phyloP scores from a whole-genome alignment of 371 early-diverging fungal species.

The Syncephalis fuscata region DNA sequence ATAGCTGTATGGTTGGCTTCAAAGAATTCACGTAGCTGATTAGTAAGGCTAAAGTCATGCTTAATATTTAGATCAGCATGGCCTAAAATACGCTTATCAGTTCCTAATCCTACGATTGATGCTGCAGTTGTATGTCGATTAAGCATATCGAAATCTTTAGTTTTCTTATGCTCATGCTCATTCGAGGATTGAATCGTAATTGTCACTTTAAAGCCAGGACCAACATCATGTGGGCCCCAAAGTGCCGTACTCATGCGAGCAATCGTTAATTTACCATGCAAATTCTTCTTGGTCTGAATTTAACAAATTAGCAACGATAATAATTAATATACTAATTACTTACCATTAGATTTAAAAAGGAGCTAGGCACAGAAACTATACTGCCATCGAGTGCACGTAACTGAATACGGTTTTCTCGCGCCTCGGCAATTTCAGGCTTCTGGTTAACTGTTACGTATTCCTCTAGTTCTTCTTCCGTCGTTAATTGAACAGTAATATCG shows the following conservation, averaged over 20 bases:
- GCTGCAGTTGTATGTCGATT: constrained; percentile 13
- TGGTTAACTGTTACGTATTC: constrained; percentile 27
- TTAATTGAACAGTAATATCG: constrained; percentile 18
- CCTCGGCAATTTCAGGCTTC: constrained; percentile 17
- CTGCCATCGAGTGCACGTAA: constrained; percentile 34
- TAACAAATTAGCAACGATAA: no score
- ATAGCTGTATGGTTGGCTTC: constrained; percentile 24
- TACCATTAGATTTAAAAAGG: constrained; percentile 17
- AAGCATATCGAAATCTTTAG: constrained; percentile 11
- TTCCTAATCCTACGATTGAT: constrained; percentile 12
- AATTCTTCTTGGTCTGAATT: constrained; percentile 8
- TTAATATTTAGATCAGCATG: constrained; percentile 16
- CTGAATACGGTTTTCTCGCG: constrained; percentile 21
- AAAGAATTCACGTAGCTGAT: constrained; percentile 21
- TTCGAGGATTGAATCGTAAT: constrained; percentile 6
- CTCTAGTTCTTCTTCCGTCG: constrained; percentile 21
- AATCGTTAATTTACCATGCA: constrained; percentile 19
- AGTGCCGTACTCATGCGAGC: constrained; percentile 17
- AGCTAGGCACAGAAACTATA: constrained; percentile 25
- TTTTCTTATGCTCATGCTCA: constrained; percentile 11
- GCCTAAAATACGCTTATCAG: constrained; percentile 12
- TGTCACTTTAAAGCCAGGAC: constrained; percentile 24
- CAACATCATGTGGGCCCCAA: constrained; percentile 22
- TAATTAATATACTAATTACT: constrained; percentile 2
- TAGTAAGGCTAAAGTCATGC: constrained; percentile 7